Base-by-base conservation (phyloP, 116 monocot species). In the Thalassia testudinum region DNA sequence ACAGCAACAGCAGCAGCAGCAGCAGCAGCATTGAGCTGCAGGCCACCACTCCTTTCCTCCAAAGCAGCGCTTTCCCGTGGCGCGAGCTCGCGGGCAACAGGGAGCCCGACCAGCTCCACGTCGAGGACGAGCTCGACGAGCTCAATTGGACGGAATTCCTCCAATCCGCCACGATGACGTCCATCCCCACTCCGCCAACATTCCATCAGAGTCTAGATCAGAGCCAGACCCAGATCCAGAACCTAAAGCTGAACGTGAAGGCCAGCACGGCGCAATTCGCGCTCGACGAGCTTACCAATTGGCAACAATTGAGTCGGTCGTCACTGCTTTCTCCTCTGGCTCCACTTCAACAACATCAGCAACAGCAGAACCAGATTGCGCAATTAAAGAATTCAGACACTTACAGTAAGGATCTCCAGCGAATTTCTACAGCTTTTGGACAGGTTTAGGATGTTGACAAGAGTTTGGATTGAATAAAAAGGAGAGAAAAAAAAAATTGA, bases 121-220 rank as follows among this genome's bases (percentile, higher is more conserved):
- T 72, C 1, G 71, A 72, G 24, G 60, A 26, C 18, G 70, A 74
- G 27, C 61, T 64, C 0, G 80, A 73, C 21, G 85, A 85, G 48
- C 68, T 85, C 20, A 85, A 77, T 59, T 85, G 85, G 85, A 74
- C 80, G 0, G 85, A 85, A 37, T 85, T 73, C 55, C 85, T 85
- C 3, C 70, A 85, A 2, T 73, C 73, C 2, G 56, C 67, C 30
- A 34, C 30, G 30, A 34, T 34, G 30, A 3, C 30, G 3, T 34
- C 30, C 16, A 66, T 77, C 26, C 70, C 85, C 0, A 62, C 64
- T 28, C 66, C 63, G 24, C 64, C 78, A 0, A 45, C 59, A 34
- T 5, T 34, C 10, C 30, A 34, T 10, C 30, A 34, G 6, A 34
- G 30, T 10, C 3, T 5, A 0, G 24, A 58, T 26, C 77, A 73